A percentile compares a stretch with the other conserved stretches of the same genome.
phyloP scores from a whole-genome alignment of 2,329 filamentous ascomycete species.

The Claviceps digitariae region DNA sequence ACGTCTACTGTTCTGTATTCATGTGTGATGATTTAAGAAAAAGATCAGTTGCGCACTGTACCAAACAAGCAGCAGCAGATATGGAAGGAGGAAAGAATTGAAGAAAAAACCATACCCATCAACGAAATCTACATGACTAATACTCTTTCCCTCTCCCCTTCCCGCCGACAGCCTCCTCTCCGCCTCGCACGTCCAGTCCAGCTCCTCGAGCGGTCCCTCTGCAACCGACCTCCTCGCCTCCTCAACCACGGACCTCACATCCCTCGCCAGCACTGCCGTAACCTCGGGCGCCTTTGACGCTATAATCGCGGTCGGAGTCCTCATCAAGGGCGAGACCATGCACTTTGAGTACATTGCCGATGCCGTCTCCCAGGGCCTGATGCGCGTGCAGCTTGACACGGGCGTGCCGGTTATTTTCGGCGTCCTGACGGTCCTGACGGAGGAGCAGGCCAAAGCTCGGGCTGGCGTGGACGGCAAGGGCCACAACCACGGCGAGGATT shows the following conservation, averaged over 20 bases:
- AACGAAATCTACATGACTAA: neutral
- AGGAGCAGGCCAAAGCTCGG: conserved; percentile 75
- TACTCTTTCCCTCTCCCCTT: neutral
- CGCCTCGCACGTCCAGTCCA: conserved; percentile 73
- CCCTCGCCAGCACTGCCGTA: conserved; percentile 24
- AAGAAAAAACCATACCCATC: neutral
- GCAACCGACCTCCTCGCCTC: conserved; percentile 66
- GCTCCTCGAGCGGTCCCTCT: conserved; percentile 45
- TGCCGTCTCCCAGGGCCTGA: conserved; percentile 77
- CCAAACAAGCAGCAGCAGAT: neutral
- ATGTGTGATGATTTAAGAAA: neutral
- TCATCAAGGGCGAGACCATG: conserved; percentile 99
- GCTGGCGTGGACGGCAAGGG: conserved; percentile 55
- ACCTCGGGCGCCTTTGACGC: conserved; percentile 68
- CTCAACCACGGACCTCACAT: conserved; percentile 52
- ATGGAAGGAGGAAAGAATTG: no score
- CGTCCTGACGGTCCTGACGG: conserved; percentile 73
- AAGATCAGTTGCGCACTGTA: neutral
- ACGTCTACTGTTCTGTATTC: neutral
- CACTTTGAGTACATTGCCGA: conserved; percentile 99
- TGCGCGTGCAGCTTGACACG: conserved; percentile 84
- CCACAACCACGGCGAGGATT: conserved; percentile 95
- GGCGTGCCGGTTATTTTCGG: conserved; percentile 88
- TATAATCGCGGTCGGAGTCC: conserved; percentile 84
- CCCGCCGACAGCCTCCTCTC: conserved; percentile 52